phyloP scores from a whole-genome alignment of 2,329 filamentous ascomycete genomes.

The Apiospora phragmitis region DNA sequence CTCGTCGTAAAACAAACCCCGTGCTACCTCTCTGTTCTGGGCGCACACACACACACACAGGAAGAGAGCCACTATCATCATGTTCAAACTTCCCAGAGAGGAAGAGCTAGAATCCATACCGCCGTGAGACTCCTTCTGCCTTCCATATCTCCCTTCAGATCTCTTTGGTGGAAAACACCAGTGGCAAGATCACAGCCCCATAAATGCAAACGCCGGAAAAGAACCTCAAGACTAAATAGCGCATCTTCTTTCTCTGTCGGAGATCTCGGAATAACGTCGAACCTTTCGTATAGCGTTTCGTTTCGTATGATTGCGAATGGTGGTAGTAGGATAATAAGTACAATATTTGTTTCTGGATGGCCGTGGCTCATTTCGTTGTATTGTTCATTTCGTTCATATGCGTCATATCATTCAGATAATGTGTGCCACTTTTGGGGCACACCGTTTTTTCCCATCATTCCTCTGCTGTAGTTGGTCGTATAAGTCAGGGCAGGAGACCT shows the following conservation, averaged over 20 bases:
- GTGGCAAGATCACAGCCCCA: neutral
- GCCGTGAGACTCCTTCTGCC: neutral
- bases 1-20: neutral
- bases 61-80: neutral
- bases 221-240: neutral
- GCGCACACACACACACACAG: neutral
- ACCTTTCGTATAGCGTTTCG: neutral
- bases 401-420: neutral
- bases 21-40: neutral
- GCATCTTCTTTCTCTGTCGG: neutral
- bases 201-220: neutral
- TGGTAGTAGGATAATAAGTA: neutral
- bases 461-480: neutral
- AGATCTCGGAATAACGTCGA: neutral
- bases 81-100: neutral
- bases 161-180: neutral
- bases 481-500: neutral
- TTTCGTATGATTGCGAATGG: neutral
- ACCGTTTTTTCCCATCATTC: neutral
- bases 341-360: neutral
- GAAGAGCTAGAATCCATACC: neutral
- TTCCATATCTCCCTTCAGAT: neutral
- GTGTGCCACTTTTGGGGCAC: neutral
- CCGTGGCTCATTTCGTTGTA: neutral
- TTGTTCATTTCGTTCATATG: constrained; percentile 8